phyloP scores from a whole-genome alignment of 2,329 filamentous ascomycete species.

The Microdochium nivale region DNA sequence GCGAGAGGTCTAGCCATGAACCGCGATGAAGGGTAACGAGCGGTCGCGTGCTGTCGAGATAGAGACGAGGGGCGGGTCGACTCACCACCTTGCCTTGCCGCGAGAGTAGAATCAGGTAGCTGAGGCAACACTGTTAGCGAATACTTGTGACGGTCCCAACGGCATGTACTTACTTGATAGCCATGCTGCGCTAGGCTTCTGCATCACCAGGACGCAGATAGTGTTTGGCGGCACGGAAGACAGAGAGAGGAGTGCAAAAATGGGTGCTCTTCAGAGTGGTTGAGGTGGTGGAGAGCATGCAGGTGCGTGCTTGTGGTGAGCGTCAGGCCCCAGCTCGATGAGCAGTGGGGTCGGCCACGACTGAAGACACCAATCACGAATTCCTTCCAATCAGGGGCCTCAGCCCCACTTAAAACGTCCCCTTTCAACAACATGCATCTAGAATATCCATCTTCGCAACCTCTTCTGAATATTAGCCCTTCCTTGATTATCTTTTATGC shows the following conservation, averaged over 20 bases:
- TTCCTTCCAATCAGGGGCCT: not conserved
- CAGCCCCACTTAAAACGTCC: not conserved
- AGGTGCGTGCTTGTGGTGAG: conserved; percentile 2
- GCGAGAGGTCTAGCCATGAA: not conserved
- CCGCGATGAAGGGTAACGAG: not conserved
- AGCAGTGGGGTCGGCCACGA: conserved; percentile 22
- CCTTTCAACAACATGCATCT: not conserved
- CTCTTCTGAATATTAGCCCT: too few species aligned
- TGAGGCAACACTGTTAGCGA: conserved; percentile 29
- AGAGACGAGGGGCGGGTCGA: conserved; percentile 31
- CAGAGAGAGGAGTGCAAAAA: conserved; percentile 4
- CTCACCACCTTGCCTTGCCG: conserved; percentile 98
- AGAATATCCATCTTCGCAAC: too few species aligned
- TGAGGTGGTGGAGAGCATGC: conserved; percentile 1
- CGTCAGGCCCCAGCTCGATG: conserved; percentile 13
- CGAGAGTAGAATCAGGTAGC: conserved; percentile 95
- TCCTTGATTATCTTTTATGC: too few species aligned
- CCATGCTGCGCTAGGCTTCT: conserved; percentile 27
- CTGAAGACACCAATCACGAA: conserved; percentile 1
- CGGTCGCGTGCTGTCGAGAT: conserved; percentile 9
- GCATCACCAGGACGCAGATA: conserved; percentile 12
- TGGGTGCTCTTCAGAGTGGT: conserved; percentile 5
- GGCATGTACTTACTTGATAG: conserved; percentile 36
- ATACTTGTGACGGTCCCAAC: conserved; percentile 1
- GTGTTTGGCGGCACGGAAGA: conserved; percentile 2